Conservation (phyloP, 2,329 filamentous ascomycete species). For the Colletotrichum tanaceti region DNA sequence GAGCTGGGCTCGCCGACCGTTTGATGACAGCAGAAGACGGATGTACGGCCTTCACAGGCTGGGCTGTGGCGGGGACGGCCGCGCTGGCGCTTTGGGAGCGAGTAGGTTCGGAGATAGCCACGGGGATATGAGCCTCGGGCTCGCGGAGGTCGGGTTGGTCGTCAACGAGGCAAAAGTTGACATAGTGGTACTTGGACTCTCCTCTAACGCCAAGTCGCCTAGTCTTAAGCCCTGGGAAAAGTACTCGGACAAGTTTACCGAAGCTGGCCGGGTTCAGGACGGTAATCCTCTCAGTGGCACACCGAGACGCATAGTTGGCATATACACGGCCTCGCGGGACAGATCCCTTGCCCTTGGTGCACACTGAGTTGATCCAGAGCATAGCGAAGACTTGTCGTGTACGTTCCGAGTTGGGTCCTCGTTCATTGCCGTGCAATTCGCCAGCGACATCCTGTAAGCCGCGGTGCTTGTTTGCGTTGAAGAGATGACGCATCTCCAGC, state of each 20-base stretch:
- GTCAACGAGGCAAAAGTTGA: slow-evolving; percentile 72
- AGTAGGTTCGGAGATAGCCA: slow-evolving; percentile 62
- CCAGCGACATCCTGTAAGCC: slow-evolving; percentile 77
- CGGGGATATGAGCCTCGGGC: slow-evolving; percentile 57
- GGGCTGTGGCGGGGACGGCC: slow-evolving; percentile 46
- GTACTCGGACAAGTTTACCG: slow-evolving; percentile 94
- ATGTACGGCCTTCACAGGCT: slow-evolving; percentile 41
- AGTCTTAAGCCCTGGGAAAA: slow-evolving; percentile 95
- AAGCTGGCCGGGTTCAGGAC: slow-evolving; percentile 97
- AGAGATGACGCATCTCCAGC: slow-evolving; percentile 81
- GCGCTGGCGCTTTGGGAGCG: slow-evolving; percentile 65
- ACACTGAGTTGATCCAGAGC: slow-evolving; percentile 83
- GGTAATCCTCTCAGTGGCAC: slow-evolving; percentile 92
- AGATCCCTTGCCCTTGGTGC: slow-evolving; percentile 81
- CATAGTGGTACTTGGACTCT: slow-evolving; percentile 98
- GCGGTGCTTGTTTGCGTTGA: slow-evolving; percentile 75
- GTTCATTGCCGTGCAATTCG: slow-evolving; percentile 82
- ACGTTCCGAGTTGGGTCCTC: slow-evolving; percentile 83
- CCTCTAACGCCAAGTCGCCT: slow-evolving; percentile 90
- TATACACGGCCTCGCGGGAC: slow-evolving; percentile 95
- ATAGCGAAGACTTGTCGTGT: slow-evolving; percentile 89
- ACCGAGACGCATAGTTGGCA: slow-evolving; percentile 92
- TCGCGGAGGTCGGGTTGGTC: slow-evolving; percentile 64
- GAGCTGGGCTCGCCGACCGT: slow-evolving; percentile 34
- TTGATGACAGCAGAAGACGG: slow-evolving; percentile 48